These are phyloP conservation scores for Guillardia theta DNA, from an alignment of 78 protist species.

Conservation along the genomic window DNA sequence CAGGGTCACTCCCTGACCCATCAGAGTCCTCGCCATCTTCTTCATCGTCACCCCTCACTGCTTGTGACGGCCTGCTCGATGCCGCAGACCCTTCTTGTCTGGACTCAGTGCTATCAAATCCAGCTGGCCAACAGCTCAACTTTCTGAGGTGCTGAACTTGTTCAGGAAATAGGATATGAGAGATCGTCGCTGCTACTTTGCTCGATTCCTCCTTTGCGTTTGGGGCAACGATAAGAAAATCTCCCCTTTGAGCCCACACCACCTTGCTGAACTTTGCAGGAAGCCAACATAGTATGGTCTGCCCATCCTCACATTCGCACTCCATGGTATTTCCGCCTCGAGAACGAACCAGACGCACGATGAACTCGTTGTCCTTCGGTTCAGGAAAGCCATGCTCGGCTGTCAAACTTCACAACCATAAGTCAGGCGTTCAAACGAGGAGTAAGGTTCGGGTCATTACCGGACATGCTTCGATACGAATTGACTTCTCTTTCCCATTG, in stretches of 20 bases:
- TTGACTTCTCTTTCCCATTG: background rate
- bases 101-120: background rate
- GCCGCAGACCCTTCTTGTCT: background rate
- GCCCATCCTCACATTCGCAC: background rate
- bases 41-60: background rate
- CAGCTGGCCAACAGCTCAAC: background rate
- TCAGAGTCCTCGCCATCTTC: background rate
- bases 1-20: background rate
- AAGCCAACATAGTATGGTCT: background rate
- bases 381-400: background rate
- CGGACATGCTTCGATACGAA: background rate
- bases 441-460: background rate
- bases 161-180: background rate
- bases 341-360: background rate
- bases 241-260: background rate
- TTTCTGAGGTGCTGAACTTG: background rate
- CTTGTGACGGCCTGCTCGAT: too few relatives aligned
- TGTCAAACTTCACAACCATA: background rate
- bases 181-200: background rate
- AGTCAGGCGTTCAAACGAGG: background rate
- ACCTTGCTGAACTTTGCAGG: background rate
- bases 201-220: background rate
- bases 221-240: background rate
- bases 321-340: slow-evolving; percentile 8
- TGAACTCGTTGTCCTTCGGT: background rate